These are phyloP conservation scores for Pyricularia pennisetigena DNA, from an alignment of 2,329 filamentous ascomycete genomes.

Conservation along the genomic window DNA sequence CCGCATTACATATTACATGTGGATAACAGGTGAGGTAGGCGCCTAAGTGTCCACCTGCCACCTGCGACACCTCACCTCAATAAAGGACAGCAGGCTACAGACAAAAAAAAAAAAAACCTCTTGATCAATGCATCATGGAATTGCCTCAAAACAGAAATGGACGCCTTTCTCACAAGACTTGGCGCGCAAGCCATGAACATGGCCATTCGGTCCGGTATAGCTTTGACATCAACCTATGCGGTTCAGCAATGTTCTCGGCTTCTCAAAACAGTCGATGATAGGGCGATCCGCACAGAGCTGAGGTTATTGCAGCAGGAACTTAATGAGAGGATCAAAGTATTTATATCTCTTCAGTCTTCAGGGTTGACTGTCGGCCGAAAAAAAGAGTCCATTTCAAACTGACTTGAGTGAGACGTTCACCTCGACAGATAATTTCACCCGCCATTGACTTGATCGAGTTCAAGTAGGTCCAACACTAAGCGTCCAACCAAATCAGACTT, in stretches of 20 bases:
- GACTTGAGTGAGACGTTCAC: background rate
- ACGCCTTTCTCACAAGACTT: conserved; percentile 46
- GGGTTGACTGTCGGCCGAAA: background rate
- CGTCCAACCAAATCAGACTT: background rate
- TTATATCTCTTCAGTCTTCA: background rate
- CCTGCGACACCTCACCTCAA: background rate
- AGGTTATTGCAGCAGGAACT: conserved; percentile 61
- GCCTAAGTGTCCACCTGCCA: background rate
- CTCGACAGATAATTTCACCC: conserved; percentile 65
- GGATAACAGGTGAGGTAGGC: background rate
- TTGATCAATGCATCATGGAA: background rate
- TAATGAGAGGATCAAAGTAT: conserved; percentile 74
- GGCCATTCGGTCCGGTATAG: conserved; percentile 79
- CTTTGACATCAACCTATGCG: conserved; percentile 78
- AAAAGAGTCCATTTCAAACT: background rate
- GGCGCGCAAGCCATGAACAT: conserved; percentile 77
- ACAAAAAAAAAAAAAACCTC: background rate
- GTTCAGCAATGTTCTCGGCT: conserved; percentile 71
- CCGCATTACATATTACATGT: background rate
- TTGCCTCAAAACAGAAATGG: conserved; percentile 42
- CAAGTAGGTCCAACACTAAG: conserved; percentile 42
- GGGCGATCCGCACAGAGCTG: conserved; percentile 58
- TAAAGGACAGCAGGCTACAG: background rate
- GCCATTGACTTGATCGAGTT: conserved; percentile 89
- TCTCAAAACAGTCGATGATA: conserved; percentile 66